phyloP scores from a whole-genome alignment of 257 asterid species.

The Prunella vulgaris region DNA sequence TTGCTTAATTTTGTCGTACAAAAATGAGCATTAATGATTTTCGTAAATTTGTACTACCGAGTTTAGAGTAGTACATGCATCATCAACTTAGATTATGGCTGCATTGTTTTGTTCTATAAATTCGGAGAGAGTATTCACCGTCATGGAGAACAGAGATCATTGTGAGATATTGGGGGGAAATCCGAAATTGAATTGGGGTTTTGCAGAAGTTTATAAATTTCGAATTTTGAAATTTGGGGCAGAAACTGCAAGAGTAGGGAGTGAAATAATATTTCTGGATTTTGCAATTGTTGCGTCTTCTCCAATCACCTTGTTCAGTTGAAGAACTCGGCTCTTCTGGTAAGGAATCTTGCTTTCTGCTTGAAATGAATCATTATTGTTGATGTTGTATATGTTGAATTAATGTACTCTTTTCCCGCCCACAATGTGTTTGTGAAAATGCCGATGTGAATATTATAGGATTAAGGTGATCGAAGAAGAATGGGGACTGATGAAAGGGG shows the following conservation, averaged over 20 bases:
- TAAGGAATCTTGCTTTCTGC: neutral
- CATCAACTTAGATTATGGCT: neutral
- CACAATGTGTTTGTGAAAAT: slow-evolving; percentile 6
- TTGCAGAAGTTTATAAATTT: neutral
- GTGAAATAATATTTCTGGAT: neutral
- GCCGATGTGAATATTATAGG: neutral
- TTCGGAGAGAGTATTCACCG: neutral
- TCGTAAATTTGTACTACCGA: slow-evolving; percentile 21
- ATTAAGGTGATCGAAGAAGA: slow-evolving; percentile 5
- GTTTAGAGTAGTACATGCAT: slow-evolving; percentile 15
- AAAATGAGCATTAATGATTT: neutral
- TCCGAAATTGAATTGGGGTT: slow-evolving; percentile 1
- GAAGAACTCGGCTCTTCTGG: slow-evolving; percentile 4
- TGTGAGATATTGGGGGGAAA: neutral
- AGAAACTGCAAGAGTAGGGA: neutral
- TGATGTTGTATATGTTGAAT: neutral
- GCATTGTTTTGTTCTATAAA: slow-evolving; percentile 18
- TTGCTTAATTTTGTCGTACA: slow-evolving; percentile 22
- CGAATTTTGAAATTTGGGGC: neutral
- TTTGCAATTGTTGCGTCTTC: slow-evolving; percentile 5
- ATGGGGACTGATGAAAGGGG: slow-evolving; percentile 26
- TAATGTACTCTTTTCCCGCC: neutral
- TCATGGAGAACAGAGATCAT: neutral
- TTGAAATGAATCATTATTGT: neutral
- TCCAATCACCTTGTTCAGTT: slow-evolving; percentile 1